phyloP scores from a whole-genome alignment of 176 grass and related monocot genomes.

The Zoysia pacifica region DNA sequence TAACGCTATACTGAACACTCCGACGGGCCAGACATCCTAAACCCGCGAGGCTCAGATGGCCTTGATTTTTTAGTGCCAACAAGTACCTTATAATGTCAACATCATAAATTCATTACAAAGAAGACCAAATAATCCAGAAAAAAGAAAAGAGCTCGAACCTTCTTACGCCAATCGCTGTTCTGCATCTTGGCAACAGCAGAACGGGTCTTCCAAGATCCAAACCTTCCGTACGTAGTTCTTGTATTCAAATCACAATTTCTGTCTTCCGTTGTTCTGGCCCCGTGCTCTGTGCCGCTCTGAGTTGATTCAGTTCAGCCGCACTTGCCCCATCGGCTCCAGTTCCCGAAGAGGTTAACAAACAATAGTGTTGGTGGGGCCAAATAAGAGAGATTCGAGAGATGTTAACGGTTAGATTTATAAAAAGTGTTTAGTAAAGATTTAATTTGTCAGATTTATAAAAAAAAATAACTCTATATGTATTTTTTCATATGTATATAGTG shows the following conservation, averaged over 20 bases:
- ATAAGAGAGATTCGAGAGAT: too few species aligned
- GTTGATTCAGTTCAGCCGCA: constrained; percentile 32
- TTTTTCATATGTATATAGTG: too few species aligned
- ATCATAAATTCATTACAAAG: background rate
- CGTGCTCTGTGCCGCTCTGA: constrained; percentile 6
- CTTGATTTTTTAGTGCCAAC: too few species aligned
- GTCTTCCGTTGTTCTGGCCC: background rate
- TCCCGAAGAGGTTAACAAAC: background rate
- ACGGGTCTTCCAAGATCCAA: constrained; percentile 13
- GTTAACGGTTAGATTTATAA: too few species aligned
- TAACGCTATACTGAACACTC: too few species aligned
- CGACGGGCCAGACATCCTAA: too few species aligned
- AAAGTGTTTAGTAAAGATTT: too few species aligned
- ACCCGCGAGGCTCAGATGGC: too few species aligned
- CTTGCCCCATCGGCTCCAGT: constrained; percentile 50
- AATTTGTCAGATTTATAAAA: too few species aligned
- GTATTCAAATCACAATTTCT: background rate
- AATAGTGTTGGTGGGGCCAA: too few species aligned
- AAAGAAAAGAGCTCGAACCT: constrained; percentile 19
- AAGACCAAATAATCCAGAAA: constrained; percentile 22
- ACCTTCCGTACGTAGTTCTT: background rate
- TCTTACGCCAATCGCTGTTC: constrained; percentile 30
- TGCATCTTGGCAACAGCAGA: constrained; percentile 33
- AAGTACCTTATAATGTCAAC: too few species aligned
- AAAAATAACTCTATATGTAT: too few species aligned